phyloP scores from a whole-genome alignment of 1,284 basidiomycete species.

The Rhodotorula sp. region DNA sequence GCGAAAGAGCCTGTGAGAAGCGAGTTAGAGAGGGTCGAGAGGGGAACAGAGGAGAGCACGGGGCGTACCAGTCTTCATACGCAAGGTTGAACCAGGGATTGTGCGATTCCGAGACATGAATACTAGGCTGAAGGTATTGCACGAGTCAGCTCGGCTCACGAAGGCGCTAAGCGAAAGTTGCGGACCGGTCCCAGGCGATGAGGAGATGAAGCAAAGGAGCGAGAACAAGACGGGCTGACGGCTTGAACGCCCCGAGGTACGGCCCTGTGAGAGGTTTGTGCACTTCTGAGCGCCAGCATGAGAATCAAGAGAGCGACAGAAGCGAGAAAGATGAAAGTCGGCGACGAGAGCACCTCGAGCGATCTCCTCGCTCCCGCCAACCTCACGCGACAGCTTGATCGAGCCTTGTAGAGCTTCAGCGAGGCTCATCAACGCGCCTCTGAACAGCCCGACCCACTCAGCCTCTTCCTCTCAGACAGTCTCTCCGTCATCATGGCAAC shows the following conservation, averaged over 20 bases:
- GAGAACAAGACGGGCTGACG: neutral
- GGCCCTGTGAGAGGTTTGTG: too few relatives aligned
- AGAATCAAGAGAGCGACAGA: too few relatives aligned
- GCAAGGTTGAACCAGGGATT: conserved; percentile 92
- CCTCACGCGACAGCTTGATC: too few relatives aligned
- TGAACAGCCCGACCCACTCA: neutral
- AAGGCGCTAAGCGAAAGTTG: too few relatives aligned
- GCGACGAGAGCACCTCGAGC: too few relatives aligned
- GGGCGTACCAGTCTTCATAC: conserved; percentile 82
- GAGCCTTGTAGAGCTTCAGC: neutral
- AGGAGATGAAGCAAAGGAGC: conserved; percentile 1
- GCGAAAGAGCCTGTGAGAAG: conserved; percentile 71
- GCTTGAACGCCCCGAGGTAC: too few relatives aligned
- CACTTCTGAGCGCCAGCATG: neutral
- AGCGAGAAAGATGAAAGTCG: too few relatives aligned
- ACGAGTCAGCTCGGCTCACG: neutral
- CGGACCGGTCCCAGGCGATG: neutral
- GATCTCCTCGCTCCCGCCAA: too few relatives aligned
- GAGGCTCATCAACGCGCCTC: neutral
- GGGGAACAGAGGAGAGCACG: neutral
- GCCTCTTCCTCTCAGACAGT: neutral
- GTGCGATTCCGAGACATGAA: conserved; percentile 79
- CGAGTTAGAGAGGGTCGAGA: neutral
- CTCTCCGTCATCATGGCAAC: conserved; percentile 7
- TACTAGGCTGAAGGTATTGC: conserved; percentile 16